phyloP scores from a whole-genome alignment of 148 eudicot genomes.

The Chenopodium berlandieri region DNA sequence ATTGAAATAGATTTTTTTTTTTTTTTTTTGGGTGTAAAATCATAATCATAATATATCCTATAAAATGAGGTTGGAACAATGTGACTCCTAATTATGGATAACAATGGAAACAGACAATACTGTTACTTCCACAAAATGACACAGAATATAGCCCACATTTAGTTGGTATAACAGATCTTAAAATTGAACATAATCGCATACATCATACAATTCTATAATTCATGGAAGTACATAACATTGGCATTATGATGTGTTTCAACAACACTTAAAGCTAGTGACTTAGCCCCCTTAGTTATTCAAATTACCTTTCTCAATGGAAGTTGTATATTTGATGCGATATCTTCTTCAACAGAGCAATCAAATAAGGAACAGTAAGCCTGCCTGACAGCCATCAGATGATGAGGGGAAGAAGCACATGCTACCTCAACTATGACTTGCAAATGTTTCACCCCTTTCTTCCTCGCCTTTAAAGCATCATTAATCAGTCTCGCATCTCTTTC shows the following conservation, averaged over 20 bases:
- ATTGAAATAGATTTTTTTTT: too few species aligned
- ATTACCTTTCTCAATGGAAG: conserved; percentile 67
- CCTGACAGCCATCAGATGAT: conserved; percentile 67
- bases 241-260: background rate
- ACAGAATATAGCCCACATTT: background rate
- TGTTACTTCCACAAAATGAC: background rate
- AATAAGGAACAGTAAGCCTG: conserved; percentile 60
- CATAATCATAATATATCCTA: too few species aligned
- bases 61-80: background rate
- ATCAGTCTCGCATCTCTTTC: conserved; percentile 79
- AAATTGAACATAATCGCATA: too few species aligned
- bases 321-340: conserved; percentile 44
- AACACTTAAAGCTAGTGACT: background rate
- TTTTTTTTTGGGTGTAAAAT: too few species aligned
- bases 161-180: background rate
- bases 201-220: background rate
- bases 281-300: background rate
- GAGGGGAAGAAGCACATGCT: conserved; percentile 72
- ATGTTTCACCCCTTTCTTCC: conserved; percentile 41
- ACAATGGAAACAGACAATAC: background rate
- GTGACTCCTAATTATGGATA: background rate
- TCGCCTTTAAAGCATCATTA: conserved; percentile 51
- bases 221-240: background rate
- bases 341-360: conserved; percentile 74
- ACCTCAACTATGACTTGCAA: conserved; percentile 72